A percentile compares a stretch with the other conserved stretches of the same genome.
Evolutionary conservation across 441 rosid species (phyloP).

Genomic region (Corymbia citriodora): DNA sequence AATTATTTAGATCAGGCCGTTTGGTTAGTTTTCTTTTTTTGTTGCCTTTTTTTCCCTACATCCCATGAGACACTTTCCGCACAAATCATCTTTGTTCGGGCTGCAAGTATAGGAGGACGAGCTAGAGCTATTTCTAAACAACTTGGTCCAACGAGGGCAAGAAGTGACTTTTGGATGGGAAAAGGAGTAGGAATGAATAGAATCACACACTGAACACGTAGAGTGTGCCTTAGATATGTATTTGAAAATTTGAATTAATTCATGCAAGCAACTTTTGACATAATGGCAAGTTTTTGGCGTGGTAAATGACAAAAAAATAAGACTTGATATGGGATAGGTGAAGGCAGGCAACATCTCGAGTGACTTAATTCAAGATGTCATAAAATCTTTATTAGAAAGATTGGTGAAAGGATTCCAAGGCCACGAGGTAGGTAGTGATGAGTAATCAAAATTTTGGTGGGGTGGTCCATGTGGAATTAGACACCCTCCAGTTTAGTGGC

Average conservation of each 20-base stretch:
- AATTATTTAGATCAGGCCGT: neutral
- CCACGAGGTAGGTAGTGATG: neutral
- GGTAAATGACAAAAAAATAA: neutral
- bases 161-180: neutral
- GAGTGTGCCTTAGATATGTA: neutral
- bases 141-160: neutral
- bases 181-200: neutral
- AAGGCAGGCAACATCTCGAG: neutral
- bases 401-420: neutral
- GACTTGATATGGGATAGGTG: fast-evolving
- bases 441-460: neutral
- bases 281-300: neutral
- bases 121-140: neutral
- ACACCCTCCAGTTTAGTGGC: neutral
- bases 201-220: too few relatives aligned
- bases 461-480: neutral
- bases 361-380: neutral
- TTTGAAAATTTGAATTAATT: neutral
- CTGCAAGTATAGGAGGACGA: neutral
- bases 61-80: neutral
- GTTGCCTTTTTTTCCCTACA: neutral
- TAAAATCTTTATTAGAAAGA: neutral
- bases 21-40: neutral
- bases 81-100: neutral
- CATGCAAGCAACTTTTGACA: neutral